A percentile compares a stretch with the other conserved stretches of the same genome.
Evolutionary conservation across 169 alveolate genomes (phyloP).

Genomic region (Plasmodium gonderi): DNA sequence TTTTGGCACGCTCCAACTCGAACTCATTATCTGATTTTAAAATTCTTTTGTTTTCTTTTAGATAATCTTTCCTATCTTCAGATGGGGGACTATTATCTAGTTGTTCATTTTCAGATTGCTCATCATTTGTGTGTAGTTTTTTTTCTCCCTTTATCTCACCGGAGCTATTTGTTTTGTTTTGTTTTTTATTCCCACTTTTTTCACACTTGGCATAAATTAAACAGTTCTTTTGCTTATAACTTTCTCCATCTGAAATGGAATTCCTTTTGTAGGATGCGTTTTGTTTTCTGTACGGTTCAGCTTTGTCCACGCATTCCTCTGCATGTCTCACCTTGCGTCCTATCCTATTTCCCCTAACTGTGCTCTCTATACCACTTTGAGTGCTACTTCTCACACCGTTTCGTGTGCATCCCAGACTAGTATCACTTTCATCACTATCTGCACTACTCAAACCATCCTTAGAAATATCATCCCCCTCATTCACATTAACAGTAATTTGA

Average conservation of each 20-base stretch:
- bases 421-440: neutral
- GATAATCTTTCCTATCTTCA: neutral
- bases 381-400: neutral
- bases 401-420: neutral
- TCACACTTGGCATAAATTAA: neutral
- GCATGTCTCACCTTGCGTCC: no score
- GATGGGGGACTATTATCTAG: neutral
- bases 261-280: constrained; percentile 26
- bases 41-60: constrained; percentile 12
- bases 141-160: neutral
- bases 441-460: constrained; percentile 8
- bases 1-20: neutral
- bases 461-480: neutral
- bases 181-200: neutral
- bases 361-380: neutral
- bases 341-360: neutral
- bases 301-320: neutral
- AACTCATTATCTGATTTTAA: constrained; percentile 33
- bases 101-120: neutral
- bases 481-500: constrained; percentile 37
- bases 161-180: neutral
- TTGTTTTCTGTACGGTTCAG: neutral
- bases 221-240: neutral
- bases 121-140: neutral
- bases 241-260: constrained; percentile 68